Evolutionary conservation across 768 basidiomycete species (phyloP).

Genomic region (Lanmaoa rubissima): DNA sequence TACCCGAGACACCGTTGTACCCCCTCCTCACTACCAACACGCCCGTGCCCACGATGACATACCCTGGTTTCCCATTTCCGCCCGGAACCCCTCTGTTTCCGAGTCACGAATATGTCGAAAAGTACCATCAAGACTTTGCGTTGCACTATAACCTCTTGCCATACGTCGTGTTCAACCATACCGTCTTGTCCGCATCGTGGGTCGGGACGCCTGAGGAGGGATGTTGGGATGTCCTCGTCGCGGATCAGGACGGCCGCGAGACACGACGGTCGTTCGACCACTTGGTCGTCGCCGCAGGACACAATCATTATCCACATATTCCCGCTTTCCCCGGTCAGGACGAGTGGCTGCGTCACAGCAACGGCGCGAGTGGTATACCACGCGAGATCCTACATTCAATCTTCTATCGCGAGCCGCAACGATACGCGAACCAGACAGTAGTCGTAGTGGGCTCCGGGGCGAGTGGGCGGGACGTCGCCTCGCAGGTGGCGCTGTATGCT

Average conservation of each 20-base stretch:
- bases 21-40: slow-evolving; percentile 54
- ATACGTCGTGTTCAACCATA: slow-evolving; percentile 43
- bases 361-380: slow-evolving; percentile 5
- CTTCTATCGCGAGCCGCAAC: slow-evolving; percentile 49
- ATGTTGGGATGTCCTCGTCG: slow-evolving; percentile 44
- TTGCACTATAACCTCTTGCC: slow-evolving; percentile 37
- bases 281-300: slow-evolving; percentile 54
- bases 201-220: slow-evolving; percentile 37
- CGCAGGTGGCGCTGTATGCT: slow-evolving; percentile 41
- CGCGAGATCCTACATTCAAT: slow-evolving; percentile 51
- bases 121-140: slow-evolving; percentile 48
- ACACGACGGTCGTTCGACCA: slow-evolving; percentile 44
- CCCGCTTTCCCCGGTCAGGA: slow-evolving; percentile 47
- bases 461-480: slow-evolving; percentile 47
- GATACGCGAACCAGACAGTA: slow-evolving; percentile 42
- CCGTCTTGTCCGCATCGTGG: slow-evolving; percentile 45
- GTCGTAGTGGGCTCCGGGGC: slow-evolving; percentile 49
- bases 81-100: slow-evolving; percentile 52
- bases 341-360: slow-evolving; percentile 42
- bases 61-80: slow-evolving; percentile 52
- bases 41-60: slow-evolving; percentile 56
- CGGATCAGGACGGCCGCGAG: slow-evolving; percentile 17
- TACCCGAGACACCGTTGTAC: slow-evolving; percentile 57
- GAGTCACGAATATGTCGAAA: slow-evolving; percentile 41
- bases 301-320: slow-evolving; percentile 50